Evolutionary conservation across 352 stramenopile genomes (phyloP), one percentile per base, ranked within the genome.

Genomic region (Thraustochytrium sp.): DNA sequence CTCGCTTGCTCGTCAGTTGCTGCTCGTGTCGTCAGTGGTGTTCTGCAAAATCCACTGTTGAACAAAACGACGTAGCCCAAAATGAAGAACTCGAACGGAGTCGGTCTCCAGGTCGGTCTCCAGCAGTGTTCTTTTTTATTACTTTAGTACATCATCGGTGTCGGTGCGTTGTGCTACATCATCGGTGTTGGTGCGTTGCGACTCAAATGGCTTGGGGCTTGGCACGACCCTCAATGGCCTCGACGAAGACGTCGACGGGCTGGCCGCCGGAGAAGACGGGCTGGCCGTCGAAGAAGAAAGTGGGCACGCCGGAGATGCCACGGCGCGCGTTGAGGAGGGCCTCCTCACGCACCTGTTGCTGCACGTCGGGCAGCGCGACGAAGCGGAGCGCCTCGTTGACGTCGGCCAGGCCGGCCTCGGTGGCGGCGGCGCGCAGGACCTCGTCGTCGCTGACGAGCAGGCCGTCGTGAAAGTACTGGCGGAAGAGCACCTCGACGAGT

Each of bases 401-500:
- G 40, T 75, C 62, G 9, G 34, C 59, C 8, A 75, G 21, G 44
- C 62, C 62, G 0, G 34, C 62, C 62, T 75, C 62, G 11, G 16
- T 16, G 9, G 62, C 62, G 4, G 62, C 62, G 23, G 38, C 36
- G 62, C 62, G 62, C 23, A 75, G 44, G 23, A 75, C 37, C 36
- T 75, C 62, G 2, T 54, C 40, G 62, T 34, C 44, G 37, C 62
- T 37, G 38, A 54, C 18, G 29, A 75, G 53, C 21, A 53, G 16
- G 62, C 62, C 62, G 26, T 51, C 62, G 44, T 36, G 21, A 23
- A 75, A 53, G 62, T 75, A 75, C 62, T 3, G 23, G 29, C 40
- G 62, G 31, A 75, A 75, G 23, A 75, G 62, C n/a, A 54, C 29
- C 62, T 75, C 62, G 16, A 38, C 62, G 11, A 75, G 62, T 13